These are phyloP conservation scores for Pythium dissotocum DNA, from an alignment of 352 stramenopile genomes.

Conservation along the genomic window DNA sequence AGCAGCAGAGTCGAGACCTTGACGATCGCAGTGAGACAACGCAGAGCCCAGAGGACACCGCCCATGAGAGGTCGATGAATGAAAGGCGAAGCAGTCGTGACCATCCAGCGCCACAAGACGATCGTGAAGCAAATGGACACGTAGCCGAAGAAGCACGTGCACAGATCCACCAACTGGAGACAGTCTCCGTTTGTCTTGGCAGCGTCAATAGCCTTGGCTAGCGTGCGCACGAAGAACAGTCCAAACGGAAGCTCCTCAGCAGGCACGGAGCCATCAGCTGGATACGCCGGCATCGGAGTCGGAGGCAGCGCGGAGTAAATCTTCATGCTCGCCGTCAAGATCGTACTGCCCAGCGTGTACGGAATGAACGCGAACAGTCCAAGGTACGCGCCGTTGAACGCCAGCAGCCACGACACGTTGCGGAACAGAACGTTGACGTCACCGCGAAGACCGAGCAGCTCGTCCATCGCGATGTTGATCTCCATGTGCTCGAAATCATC, in stretches of 20 bases:
- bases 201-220: conserved; percentile 54
- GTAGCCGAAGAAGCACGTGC: conserved; percentile 79
- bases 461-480: conserved; percentile 96
- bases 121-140: conserved; percentile 84
- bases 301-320: conserved; percentile 57
- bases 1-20: conserved; percentile 96
- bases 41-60: conserved; percentile 75
- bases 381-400: conserved; percentile 97
- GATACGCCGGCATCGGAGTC: conserved; percentile 24
- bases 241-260: conserved; percentile 30
- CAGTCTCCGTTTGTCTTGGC: conserved; percentile 74
- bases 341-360: conserved; percentile 92
- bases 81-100: conserved; percentile 81
- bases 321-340: conserved; percentile 71
- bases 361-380: conserved; percentile 96
- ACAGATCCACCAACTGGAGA: conserved; percentile 83
- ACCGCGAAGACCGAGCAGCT: conserved; percentile 95
- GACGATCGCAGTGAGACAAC: conserved; percentile 83
- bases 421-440: conserved; percentile 93
- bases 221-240: conserved; percentile 51
- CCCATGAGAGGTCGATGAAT: conserved; percentile 82
- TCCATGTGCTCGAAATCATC: conserved; percentile 92
- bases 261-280: conserved; percentile 26
- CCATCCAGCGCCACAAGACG: conserved; percentile 84
- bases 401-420: conserved; percentile 96